Evolutionary conservation across 805 yeast genomes (phyloP), one percentile per base, ranked within the genome.

Genomic region (Candida cerambycidarum): DNA sequence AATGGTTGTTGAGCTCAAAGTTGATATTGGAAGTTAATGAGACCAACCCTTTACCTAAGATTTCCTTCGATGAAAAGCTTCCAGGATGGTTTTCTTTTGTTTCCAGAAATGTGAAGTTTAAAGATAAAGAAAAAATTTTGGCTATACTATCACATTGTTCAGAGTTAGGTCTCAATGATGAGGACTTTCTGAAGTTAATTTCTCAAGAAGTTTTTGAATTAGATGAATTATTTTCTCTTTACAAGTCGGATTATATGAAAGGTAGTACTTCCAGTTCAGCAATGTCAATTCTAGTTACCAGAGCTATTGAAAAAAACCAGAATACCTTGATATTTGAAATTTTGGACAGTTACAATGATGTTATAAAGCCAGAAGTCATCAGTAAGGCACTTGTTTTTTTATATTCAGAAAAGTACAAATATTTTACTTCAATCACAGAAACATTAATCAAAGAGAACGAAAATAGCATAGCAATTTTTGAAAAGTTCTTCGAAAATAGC

Each of bases 11-110:
- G 3, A 3, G 3, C 11, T 28, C 24, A 9, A 36, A 24, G 38
- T 5, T 3, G n/a, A 11, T 2, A 2, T 14, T 36, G 7, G 12
- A 6, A 6, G 15, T 11, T 11, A 23, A 36, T 10, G 16, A 3
- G 3, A 18, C 3, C n/a, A 4, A 4, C 2, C 5, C 25, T 4
- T 17, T 38, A 16, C 40, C 40, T 3, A 10, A 18, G 7, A 12
- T 16, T 3, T 4, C 4, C 13, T 32, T 31, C 9, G 12, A 31
- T 21, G 31, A 38, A 30, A 28, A 24, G 11, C 35, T 38, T 27
- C 39, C 38, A 3, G 49, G 49, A 8, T 45, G 49, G 49, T 42
- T 45, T 33, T 40, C 46, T 2, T 45, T 39, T 23, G 27, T 38
- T 11, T 17, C 34, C 12, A 17, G 13, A 11, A 17, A 14, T 9